A percentile compares a stretch with the other conserved stretches of the same genome.
These are phyloP conservation scores for Xylaria sp. DNA, from an alignment of 2,329 filamentous ascomycete genomes.

Conservation along the genomic window DNA sequence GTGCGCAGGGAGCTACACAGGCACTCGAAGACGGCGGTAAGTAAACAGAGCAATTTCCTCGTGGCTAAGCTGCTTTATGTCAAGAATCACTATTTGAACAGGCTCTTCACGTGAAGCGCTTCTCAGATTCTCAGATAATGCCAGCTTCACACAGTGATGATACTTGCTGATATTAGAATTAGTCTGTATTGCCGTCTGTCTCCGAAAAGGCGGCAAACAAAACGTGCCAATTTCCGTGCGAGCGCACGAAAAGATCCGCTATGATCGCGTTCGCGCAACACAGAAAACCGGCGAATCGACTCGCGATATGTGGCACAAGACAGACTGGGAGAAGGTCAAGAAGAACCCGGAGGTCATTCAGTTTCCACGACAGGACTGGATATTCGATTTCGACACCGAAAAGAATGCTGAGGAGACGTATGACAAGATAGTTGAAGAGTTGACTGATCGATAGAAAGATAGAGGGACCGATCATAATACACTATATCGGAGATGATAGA, in stretches of 20 bases:
- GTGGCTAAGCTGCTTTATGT: neutral
- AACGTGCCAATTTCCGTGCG: slow-evolving; percentile 55
- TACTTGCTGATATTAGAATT: slow-evolving; percentile 1
- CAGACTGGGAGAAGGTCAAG: slow-evolving; percentile 62
- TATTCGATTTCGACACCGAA: slow-evolving; percentile 63
- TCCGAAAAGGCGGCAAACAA: slow-evolving; percentile 52
- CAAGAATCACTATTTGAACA: neutral
- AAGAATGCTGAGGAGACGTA: slow-evolving; percentile 55
- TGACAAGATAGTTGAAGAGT: slow-evolving; percentile 48
- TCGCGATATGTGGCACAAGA: slow-evolving; percentile 66
- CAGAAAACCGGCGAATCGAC: slow-evolving; percentile 64
- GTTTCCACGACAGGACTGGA: slow-evolving; percentile 63
- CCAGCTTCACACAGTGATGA: neutral
- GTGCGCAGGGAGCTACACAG: slow-evolving; percentile 61
- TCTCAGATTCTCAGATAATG: too few relatives aligned
- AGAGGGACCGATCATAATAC: neutral
- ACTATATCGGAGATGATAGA: neutral
- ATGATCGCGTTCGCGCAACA: slow-evolving; percentile 59
- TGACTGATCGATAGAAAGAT: slow-evolving; percentile 37
- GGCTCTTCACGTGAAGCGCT: neutral
- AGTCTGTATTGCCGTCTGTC: slow-evolving; percentile 59
- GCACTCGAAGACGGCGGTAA: slow-evolving; percentile 60
- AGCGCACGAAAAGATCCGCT: slow-evolving; percentile 59
- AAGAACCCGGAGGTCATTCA: slow-evolving; percentile 60
- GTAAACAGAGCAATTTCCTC: neutral